Percentiles rank a stretch among this genome's conserved stretches.
Evolutionary conservation across 2,329 filamentous ascomycete species (phyloP).

Genomic region (Atkinsonella hypoxylon): DNA sequence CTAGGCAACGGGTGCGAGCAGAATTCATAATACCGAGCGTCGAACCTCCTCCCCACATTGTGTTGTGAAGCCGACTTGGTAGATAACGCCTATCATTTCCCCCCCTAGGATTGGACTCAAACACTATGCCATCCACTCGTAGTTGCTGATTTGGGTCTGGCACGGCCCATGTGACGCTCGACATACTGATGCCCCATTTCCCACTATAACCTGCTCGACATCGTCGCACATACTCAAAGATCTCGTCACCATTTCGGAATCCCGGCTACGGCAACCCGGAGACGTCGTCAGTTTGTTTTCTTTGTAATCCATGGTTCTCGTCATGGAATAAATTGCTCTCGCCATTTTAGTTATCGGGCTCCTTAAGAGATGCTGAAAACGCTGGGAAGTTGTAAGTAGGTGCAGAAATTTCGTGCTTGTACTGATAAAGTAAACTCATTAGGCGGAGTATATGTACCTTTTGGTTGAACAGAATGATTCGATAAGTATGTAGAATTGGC

Average conservation of each 20-base stretch:
- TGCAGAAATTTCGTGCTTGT: no score
- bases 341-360: constrained; percentile 9
- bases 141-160: constrained; percentile 14
- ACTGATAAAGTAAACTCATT: no score
- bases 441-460: neutral
- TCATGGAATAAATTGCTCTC: constrained; percentile 10
- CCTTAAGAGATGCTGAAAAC: neutral
- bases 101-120: neutral
- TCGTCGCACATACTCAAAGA: constrained; percentile 7
- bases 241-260: constrained; percentile 8
- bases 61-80: neutral
- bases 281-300: constrained; percentile 1
- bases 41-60: neutral
- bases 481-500: neutral
- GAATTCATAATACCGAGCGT: neutral
- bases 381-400: neutral
- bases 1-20: neutral
- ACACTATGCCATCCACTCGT: constrained; percentile 10
- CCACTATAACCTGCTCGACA: constrained; percentile 11
- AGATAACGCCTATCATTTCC: neutral
- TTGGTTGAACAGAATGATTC: neutral
- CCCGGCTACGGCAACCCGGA: constrained; percentile 8
- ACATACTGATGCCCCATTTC: neutral
- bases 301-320: constrained; percentile 9
- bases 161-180: constrained; percentile 13